Evolutionary conservation across 352 stramenopile genomes (phyloP).

Genomic region (Pythium rhizo-oryzae): DNA sequence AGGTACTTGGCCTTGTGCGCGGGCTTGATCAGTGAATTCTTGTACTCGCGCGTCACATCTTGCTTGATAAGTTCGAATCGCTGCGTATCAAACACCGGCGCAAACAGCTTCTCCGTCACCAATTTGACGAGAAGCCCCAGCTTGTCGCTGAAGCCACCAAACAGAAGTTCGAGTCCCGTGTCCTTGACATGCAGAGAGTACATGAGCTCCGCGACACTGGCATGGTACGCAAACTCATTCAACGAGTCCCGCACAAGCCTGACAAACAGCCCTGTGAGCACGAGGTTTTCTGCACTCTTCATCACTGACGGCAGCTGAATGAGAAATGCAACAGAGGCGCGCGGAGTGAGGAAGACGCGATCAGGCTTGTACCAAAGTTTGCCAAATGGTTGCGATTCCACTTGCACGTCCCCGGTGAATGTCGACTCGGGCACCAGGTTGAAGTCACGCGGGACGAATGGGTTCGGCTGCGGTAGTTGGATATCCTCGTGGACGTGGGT

Average conservation of each 20-base stretch:
- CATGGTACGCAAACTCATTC: slow-evolving; percentile 67
- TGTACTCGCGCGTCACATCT: slow-evolving; percentile 66
- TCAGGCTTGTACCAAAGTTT: slow-evolving; percentile 80
- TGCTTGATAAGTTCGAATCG: slow-evolving; percentile 56
- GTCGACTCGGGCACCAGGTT: slow-evolving; percentile 37
- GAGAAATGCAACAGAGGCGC: slow-evolving; percentile 60
- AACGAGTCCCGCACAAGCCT: slow-evolving; percentile 63
- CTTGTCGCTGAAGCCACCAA: slow-evolving; percentile 75
- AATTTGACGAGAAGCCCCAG: slow-evolving; percentile 50
- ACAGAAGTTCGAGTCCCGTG: slow-evolving; percentile 57
- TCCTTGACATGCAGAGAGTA: slow-evolving; percentile 68
- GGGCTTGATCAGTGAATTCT: slow-evolving; percentile 69
- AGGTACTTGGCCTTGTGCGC: slow-evolving; percentile 65
- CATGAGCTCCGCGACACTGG: slow-evolving; percentile 54
- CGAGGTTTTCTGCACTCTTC: slow-evolving; percentile 34
- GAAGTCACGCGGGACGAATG: slow-evolving; percentile 75
- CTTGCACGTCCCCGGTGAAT: slow-evolving; percentile 27
- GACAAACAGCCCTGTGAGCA: slow-evolving; percentile 68
- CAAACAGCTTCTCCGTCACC: slow-evolving; percentile 49
- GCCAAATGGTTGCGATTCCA: slow-evolving; percentile 29
- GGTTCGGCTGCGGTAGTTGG: slow-evolving; percentile 43
- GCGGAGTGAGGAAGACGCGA: slow-evolving; percentile 57
- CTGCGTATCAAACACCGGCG: slow-evolving; percentile 29
- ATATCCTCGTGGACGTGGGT: slow-evolving; percentile 20
- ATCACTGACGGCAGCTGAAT: slow-evolving; percentile 55